phyloP scores from a whole-genome alignment of 306 rosid genomes.

The Delonix regia region DNA sequence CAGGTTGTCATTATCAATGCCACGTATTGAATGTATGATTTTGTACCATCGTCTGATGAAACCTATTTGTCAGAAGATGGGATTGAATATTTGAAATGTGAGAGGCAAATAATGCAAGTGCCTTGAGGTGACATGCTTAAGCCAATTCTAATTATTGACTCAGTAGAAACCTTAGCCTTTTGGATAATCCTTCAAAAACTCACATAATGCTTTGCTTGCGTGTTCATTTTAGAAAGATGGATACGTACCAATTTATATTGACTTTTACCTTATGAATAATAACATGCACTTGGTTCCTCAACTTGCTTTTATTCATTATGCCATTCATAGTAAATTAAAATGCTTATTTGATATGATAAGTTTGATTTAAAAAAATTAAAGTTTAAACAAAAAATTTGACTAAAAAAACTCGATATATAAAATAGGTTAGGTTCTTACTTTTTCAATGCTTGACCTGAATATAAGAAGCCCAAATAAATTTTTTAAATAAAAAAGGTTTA shows the following conservation, averaged over 20 bases:
- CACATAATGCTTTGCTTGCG: not conserved
- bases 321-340: too few species aligned
- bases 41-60: not conserved
- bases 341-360: too few species aligned
- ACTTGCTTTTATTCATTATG: not conserved
- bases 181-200: not conserved
- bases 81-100: not conserved
- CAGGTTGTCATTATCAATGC: not conserved
- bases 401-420: too few species aligned
- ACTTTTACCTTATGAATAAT: too few species aligned
- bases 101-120: not conserved
- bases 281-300: not conserved
- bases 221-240: not conserved
- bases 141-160: not conserved
- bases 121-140: not conserved
- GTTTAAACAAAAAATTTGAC: too few species aligned
- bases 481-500: too few species aligned
- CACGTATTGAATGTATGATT: not conserved
- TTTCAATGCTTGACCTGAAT: too few species aligned
- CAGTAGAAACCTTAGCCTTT: not conserved
- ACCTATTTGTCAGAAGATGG: not conserved
- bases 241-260: too few species aligned
- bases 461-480: too few species aligned
- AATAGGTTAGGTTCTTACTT: too few species aligned
- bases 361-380: too few species aligned